Conservation (phyloP, 495 filamentous ascomycete species). For the Tuber borchii region DNA sequence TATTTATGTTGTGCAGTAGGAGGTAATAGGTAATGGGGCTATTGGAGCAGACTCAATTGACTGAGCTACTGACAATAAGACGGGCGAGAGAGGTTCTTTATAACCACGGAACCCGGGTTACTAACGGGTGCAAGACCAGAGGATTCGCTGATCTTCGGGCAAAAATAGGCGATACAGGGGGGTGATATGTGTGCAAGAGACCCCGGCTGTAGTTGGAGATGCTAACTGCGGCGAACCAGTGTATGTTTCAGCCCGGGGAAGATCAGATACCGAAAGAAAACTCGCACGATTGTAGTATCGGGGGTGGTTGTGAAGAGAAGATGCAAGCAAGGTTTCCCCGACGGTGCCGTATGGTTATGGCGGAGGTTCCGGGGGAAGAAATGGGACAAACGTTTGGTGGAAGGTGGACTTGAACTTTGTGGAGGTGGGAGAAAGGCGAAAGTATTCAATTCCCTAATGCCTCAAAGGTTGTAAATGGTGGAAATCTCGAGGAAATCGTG, state of each 20-base stretch:
- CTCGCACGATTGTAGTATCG: neutral
- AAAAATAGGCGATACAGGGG: slow-evolving; percentile 37
- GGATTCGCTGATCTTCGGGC: slow-evolving; percentile 15
- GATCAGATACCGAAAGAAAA: neutral
- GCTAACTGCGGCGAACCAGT: slow-evolving; percentile 28
- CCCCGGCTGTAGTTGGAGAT: neutral
- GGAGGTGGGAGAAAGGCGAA: neutral
- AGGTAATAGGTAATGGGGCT: neutral
- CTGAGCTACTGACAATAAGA: slow-evolving; percentile 14
- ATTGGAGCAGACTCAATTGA: slow-evolving; percentile 16
- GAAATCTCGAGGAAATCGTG: neutral
- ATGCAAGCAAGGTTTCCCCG: neutral
- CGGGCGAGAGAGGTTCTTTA: slow-evolving; percentile 29
- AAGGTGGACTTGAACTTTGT: neutral
- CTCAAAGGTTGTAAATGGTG: neutral
- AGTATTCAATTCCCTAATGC: neutral
- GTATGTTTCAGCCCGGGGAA: slow-evolving; percentile 31
- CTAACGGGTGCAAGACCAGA: slow-evolving; percentile 12
- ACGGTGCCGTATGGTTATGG: neutral
- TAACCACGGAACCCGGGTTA: slow-evolving; percentile 16
- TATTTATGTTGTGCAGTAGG: neutral
- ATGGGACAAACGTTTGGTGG: neutral
- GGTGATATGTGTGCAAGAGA: neutral
- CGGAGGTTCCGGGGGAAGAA: neutral
- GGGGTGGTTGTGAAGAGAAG: neutral